A percentile compares a stretch with the other conserved stretches of the same genome.
Evolutionary conservation across 805 yeast genomes (phyloP).

Genomic region (Suhomyces kilbournensis): DNA sequence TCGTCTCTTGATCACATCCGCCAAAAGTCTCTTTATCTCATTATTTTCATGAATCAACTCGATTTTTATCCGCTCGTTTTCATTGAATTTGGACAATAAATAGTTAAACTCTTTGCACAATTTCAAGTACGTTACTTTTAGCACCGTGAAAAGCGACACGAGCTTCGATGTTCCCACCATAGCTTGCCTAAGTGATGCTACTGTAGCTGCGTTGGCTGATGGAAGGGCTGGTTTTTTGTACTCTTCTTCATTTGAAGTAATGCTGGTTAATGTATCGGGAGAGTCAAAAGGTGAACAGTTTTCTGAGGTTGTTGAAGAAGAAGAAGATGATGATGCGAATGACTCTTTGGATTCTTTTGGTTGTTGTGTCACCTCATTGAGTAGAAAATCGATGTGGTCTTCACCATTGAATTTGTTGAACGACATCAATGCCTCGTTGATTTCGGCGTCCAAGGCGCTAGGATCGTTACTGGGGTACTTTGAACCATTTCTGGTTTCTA

Average conservation of each 20-base stretch:
- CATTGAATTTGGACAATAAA: conserved; percentile 33
- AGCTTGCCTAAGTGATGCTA: conserved; percentile 12
- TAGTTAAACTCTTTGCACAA: conserved; percentile 39
- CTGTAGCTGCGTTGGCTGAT: conserved; percentile 7
- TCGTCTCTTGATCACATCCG: conserved; percentile 27
- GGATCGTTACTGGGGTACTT: background rate
- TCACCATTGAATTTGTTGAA: conserved; percentile 11
- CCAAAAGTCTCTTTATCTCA: conserved; percentile 27
- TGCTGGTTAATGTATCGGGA: conserved; percentile 9
- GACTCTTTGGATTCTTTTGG: background rate
- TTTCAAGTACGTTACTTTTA: conserved; percentile 34
- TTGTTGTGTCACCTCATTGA: background rate
- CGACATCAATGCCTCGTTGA: conserved; percentile 13
- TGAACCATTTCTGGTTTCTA: background rate
- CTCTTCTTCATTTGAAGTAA: conserved; percentile 10
- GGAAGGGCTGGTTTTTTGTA: conserved; percentile 5
- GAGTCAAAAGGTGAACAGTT: conserved; percentile 16
- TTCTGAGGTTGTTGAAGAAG: conserved; percentile 4
- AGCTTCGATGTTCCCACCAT: conserved; percentile 20
- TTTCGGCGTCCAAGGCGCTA: conserved; percentile 12
- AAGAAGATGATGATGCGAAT: background rate
- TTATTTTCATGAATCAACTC: conserved; percentile 36
- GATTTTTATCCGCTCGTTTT: conserved; percentile 33
- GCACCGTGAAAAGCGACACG: conserved; percentile 30
- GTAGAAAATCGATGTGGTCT: background rate